These are phyloP conservation scores for Breynia disticha DNA, from an alignment of 441 rosid genomes.

Conservation along the genomic window DNA sequence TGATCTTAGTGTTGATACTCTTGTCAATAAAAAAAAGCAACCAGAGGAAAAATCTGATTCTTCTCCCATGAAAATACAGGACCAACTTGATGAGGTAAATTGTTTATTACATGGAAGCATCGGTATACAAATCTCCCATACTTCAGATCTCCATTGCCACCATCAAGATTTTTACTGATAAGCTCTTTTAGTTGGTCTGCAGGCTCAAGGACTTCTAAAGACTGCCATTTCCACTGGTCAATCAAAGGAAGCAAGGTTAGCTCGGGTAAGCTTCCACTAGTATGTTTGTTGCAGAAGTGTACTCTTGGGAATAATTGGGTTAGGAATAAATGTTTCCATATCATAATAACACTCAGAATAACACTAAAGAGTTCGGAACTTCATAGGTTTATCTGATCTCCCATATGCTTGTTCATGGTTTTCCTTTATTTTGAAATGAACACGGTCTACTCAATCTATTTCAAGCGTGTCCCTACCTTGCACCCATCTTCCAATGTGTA, in stretches of 20 bases:
- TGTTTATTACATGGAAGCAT: constrained; percentile 9
- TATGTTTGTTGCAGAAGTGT: neutral
- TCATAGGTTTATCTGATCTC: too few species aligned
- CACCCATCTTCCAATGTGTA: neutral
- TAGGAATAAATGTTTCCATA: too few species aligned
- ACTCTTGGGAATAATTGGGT: too few species aligned
- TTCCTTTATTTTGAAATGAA: too few species aligned
- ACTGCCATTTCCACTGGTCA: constrained; percentile 74
- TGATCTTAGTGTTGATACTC: constrained; percentile 33
- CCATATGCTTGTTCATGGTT: too few species aligned
- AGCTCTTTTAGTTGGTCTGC: constrained; percentile 26
- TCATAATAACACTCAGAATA: too few species aligned
- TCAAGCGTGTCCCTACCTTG: neutral
- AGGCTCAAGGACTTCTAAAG: constrained; percentile 97
- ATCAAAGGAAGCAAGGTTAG: constrained; percentile 96
- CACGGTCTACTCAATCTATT: neutral
- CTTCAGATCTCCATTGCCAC: neutral
- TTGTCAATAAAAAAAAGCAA: constrained; percentile 35
- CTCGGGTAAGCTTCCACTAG: constrained; percentile 59
- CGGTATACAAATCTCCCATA: neutral
- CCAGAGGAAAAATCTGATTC: constrained; percentile 33
- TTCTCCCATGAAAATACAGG: constrained; percentile 49
- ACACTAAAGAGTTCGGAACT: too few species aligned
- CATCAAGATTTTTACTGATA: constrained; percentile 12
- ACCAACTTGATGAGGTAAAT: constrained; percentile 91